Evolutionary conservation across 2,329 filamentous ascomycete genomes (phyloP).

Genomic region (Stenocarpella maydis): DNA sequence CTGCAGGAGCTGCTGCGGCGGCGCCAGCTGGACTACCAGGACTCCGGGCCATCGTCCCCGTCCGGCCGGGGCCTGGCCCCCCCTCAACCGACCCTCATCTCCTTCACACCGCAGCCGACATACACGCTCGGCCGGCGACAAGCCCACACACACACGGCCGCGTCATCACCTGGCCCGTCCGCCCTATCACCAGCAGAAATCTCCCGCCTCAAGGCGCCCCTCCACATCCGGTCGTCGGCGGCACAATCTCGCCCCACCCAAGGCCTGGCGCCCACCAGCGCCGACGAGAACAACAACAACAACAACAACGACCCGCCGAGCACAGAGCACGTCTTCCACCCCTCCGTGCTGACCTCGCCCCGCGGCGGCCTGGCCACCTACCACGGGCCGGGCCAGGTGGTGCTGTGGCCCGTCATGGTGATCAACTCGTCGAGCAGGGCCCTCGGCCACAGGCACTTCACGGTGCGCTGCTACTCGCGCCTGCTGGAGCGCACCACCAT

Average conservation of each 20-base stretch:
- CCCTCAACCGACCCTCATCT: conserved; percentile 78
- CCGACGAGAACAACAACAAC: conserved; percentile 39
- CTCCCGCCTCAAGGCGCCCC: conserved; percentile 51
- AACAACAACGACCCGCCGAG: conserved; percentile 36
- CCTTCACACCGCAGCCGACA: conserved; percentile 82
- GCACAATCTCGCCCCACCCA: conserved; percentile 20
- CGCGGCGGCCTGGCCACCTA: conserved; percentile 93
- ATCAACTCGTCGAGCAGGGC: conserved; percentile 61
- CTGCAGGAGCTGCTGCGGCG: conserved; percentile 50
- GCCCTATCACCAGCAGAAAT: conserved; percentile 57
- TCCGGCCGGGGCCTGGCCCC: conserved; percentile 37
- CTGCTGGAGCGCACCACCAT: conserved; percentile 81
- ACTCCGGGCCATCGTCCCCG: conserved; percentile 34
- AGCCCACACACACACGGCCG: conserved; percentile 37
- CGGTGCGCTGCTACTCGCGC: conserved; percentile 78
- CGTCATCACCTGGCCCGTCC: conserved; percentile 42
- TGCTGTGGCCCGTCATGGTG: conserved; percentile 93
- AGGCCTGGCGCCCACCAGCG: background rate
- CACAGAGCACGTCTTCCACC: conserved; percentile 50
- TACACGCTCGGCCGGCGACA: conserved; percentile 93
- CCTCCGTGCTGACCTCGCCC: conserved; percentile 74
- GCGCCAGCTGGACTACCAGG: conserved; percentile 68
- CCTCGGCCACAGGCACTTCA: conserved; percentile 60
- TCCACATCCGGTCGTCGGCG: conserved; percentile 44
- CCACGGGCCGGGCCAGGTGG: conserved; percentile 91